These are phyloP conservation scores for Aspergillus puulaauensis DNA, from an alignment of 2,329 filamentous ascomycete species.

Conservation along the genomic window DNA sequence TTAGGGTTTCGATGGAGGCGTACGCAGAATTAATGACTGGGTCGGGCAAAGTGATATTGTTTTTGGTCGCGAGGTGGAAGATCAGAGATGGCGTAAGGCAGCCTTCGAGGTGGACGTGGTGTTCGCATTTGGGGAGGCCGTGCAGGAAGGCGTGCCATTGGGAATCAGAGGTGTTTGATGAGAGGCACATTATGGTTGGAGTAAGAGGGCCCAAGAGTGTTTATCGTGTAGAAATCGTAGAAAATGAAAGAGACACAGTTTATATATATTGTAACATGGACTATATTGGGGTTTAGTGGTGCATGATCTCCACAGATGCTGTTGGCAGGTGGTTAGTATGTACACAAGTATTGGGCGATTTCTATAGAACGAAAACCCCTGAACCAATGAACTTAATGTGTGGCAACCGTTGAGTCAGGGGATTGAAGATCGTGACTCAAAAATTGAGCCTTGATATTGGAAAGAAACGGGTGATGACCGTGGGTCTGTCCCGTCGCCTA, in stretches of 20 bases:
- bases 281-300: neutral
- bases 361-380: too few species aligned
- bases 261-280: neutral
- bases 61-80: slow-evolving; percentile 66
- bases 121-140: slow-evolving; percentile 75
- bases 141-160: slow-evolving; percentile 60
- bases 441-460: neutral
- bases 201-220: neutral
- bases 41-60: slow-evolving; percentile 61
- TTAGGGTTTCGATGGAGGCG: slow-evolving; percentile 58
- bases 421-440: neutral
- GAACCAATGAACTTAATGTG: neutral
- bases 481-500: neutral
- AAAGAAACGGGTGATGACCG: neutral
- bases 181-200: neutral
- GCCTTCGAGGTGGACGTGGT: slow-evolving; percentile 78
- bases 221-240: neutral
- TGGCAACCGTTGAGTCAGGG: neutral
- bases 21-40: slow-evolving; percentile 61
- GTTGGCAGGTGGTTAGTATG: too few species aligned
- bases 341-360: too few species aligned
- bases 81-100: slow-evolving; percentile 69
- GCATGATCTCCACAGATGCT: neutral
- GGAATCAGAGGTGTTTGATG: slow-evolving; percentile 54
- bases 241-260: neutral